Conservation (phyloP, 768 basidiomycete genomes). For the Pilatotrama ljubarskyi region DNA sequence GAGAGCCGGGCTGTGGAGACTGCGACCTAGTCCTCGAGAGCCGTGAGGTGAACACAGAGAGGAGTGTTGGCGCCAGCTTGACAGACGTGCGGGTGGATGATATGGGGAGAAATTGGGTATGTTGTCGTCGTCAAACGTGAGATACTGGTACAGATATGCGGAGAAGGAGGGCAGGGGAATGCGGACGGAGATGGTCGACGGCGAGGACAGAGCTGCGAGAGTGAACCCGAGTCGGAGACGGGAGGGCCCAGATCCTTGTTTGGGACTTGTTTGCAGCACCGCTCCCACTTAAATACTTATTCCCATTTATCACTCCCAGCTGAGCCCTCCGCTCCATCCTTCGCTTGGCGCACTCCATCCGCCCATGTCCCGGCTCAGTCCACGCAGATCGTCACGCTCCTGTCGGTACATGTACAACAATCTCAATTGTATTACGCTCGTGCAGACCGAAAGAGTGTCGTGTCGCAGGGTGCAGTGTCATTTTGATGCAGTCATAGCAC, state of each 20-base stretch:
- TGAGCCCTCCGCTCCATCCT: neutral
- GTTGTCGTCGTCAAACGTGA: conserved; percentile 20
- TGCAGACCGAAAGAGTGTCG: conserved; percentile 12
- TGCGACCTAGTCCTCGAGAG: conserved; percentile 71
- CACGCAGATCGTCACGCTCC: neutral
- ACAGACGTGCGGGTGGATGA: conserved; percentile 15
- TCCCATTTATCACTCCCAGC: neutral
- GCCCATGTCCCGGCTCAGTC: neutral
- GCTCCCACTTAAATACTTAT: conserved; percentile 2
- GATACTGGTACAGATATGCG: conserved; percentile 17
- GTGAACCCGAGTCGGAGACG: neutral
- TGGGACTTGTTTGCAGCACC: conserved; percentile 25
- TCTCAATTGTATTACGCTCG: conserved; percentile 13
- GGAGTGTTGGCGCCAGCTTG: conserved; percentile 82
- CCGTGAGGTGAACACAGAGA: conserved; percentile 73
- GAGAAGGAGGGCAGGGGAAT: conserved; percentile 3
- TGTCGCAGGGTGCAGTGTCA: conserved; percentile 29
- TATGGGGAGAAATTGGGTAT: conserved; percentile 10
- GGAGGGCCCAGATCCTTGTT: conserved; percentile 22
- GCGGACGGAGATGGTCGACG: conserved; percentile 12
- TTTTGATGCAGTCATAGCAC: conserved; percentile 34
- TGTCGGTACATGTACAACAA: conserved; percentile 6
- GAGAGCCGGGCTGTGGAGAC: conserved; percentile 64
- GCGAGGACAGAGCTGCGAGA: conserved; percentile 9
- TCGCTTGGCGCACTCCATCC: neutral